Conservation (phyloP, 1,284 basidiomycete genomes). For the Acaromyces ingoldii region DNA sequence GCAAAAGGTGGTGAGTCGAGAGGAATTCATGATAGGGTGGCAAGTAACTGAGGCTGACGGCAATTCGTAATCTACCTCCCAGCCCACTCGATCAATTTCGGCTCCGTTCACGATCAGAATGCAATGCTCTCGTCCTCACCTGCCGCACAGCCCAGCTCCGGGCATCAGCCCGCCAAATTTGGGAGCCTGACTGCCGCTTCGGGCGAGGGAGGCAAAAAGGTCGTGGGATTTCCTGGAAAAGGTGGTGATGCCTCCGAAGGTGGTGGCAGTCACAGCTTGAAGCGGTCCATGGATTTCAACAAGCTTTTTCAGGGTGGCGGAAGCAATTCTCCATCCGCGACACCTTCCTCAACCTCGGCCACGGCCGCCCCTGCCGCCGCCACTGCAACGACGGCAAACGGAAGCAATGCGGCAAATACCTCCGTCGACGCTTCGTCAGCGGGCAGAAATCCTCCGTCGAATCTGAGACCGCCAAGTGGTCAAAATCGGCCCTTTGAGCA, state of each 20-base stretch:
- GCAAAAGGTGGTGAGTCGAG: conserved; percentile 15
- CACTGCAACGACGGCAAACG: background rate
- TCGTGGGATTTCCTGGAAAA: conserved; percentile 35
- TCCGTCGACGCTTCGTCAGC: conserved; percentile 3
- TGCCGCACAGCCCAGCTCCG: conserved; percentile 47
- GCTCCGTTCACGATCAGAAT: conserved; percentile 52
- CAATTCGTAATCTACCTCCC: background rate
- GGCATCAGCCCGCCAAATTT: conserved; percentile 50
- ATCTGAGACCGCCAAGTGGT: conserved; percentile 26
- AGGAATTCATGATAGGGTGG: background rate
- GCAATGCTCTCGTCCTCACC: conserved; percentile 53
- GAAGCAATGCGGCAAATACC: background rate
- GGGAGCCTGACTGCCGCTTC: conserved; percentile 46
- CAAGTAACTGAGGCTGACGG: background rate
- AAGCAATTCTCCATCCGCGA: background rate
- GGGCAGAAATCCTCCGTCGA: conserved; percentile 20
- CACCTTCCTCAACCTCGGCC: background rate
- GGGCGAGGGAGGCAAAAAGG: conserved; percentile 38
- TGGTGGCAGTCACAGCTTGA: background rate
- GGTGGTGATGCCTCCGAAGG: conserved; percentile 61
- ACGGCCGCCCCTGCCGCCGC: background rate
- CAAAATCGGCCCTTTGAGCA: conserved; percentile 34
- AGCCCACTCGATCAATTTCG: conserved; percentile 51
- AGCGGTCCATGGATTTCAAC: conserved; percentile 44
- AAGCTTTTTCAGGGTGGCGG: conserved; percentile 48